Conservation (phyloP, 75 land plant species). For the Picea sitchensis region DNA sequence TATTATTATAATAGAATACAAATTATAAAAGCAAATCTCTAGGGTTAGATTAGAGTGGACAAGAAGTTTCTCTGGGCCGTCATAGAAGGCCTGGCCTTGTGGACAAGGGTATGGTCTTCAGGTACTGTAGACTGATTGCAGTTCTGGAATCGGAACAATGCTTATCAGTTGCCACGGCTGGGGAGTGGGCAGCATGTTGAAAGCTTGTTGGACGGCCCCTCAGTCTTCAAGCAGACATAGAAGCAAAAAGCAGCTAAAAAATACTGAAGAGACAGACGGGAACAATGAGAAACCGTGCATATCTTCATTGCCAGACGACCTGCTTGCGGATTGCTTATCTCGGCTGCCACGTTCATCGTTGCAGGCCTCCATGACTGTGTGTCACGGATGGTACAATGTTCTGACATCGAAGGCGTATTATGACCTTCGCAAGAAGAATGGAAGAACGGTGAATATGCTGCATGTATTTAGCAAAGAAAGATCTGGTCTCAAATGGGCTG, state of each 20-base stretch:
- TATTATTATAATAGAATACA: too few relatives aligned
- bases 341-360: constrained; percentile 39
- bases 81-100: too few relatives aligned
- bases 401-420: constrained; percentile 31
- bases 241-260: background rate
- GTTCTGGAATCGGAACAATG: constrained; percentile 23
- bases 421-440: constrained; percentile 19
- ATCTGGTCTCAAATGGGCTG: background rate
- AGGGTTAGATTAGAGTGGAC: too few relatives aligned
- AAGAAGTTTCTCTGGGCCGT: too few relatives aligned
- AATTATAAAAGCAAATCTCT: too few relatives aligned
- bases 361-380: constrained; percentile 37
- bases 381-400: constrained; percentile 35
- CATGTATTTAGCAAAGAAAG: background rate
- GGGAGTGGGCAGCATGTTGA: background rate
- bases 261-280: background rate
- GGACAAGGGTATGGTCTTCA: too few relatives aligned
- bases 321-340: constrained; percentile 70
- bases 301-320: background rate
- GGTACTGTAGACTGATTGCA: too few relatives aligned
- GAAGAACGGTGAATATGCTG: constrained; percentile 28
- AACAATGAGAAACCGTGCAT: background rate
- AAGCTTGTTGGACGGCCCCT: constrained; percentile 6
- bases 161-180: background rate
- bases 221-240: background rate